Evolutionary conservation across 73 alveolate species (phyloP).

Genomic region (Paramecium sonneborni): DNA sequence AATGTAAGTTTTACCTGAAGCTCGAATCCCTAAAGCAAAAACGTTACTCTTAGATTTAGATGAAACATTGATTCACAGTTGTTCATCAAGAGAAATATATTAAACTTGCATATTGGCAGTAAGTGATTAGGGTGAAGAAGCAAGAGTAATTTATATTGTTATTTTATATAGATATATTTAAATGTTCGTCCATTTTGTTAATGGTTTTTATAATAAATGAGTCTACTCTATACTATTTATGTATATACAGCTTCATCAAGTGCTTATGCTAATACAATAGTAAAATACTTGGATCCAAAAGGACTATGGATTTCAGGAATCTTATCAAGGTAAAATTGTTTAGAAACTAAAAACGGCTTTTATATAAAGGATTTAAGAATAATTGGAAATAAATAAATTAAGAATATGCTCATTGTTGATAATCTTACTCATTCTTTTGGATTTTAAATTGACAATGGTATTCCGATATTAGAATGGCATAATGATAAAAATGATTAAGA

Average conservation of each 20-base stretch:
- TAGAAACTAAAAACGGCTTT: constrained; percentile 87
- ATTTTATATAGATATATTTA: constrained; percentile 72
- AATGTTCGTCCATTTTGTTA: constrained; percentile 89
- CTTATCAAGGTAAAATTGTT: constrained; percentile 87
- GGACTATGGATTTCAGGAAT: constrained; percentile 82
- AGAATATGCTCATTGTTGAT: constrained; percentile 90
- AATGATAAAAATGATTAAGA: constrained; percentile 79
- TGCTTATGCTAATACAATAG: constrained; percentile 95
- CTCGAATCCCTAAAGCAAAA: constrained; percentile 34
- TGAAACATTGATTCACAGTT: constrained; percentile 60
- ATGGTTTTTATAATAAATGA: constrained; percentile 83
- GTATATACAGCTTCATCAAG: constrained; percentile 94
- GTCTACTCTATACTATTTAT: constrained; percentile 80
- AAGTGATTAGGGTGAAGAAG: constrained; percentile 21
- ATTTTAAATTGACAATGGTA: constrained; percentile 85
- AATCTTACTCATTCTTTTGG: constrained; percentile 93
- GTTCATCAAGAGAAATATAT: constrained; percentile 50
- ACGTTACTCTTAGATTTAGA: constrained; percentile 60
- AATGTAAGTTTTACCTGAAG: constrained; percentile 22
- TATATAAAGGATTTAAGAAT: constrained; percentile 94
- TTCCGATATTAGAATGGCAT: constrained; percentile 85
- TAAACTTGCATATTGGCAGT: neutral
- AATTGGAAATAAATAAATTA: constrained; percentile 78
- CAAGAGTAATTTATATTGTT: neutral
- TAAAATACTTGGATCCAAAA: constrained; percentile 90